Percentiles rank a stretch among this genome's conserved stretches.
Evolutionary conservation across 2,329 filamentous ascomycete genomes (phyloP).

Genomic region (Colletotrichum sp.): DNA sequence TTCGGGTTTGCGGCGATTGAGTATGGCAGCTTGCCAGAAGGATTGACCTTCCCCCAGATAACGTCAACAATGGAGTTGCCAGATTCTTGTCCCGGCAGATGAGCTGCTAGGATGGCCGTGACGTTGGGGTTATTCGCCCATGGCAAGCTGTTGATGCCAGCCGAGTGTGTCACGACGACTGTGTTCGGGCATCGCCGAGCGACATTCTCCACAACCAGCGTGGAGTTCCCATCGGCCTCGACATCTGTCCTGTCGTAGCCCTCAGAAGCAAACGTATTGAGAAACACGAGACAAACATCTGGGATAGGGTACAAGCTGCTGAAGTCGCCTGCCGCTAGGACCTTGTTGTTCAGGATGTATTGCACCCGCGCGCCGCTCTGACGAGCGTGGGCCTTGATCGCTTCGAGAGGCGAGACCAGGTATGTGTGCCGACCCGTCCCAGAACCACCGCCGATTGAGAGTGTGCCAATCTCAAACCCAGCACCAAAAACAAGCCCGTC

Average conservation of each 20-base stretch:
- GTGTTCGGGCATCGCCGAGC: conserved; percentile 57
- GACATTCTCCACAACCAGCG: conserved; percentile 60
- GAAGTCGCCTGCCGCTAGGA: conserved; percentile 54
- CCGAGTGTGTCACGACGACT: conserved; percentile 67
- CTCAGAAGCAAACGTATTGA: conserved; percentile 72
- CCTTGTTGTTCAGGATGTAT: conserved; percentile 45
- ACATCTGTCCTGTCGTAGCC: conserved; percentile 63
- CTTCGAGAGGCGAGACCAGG: conserved; percentile 67
- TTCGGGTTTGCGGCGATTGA: conserved; percentile 51
- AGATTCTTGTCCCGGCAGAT: conserved; percentile 76
- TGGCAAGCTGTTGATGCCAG: conserved; percentile 60
- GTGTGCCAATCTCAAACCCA: conserved; percentile 63
- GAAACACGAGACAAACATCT: conserved; percentile 71
- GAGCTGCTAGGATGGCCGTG: conserved; percentile 78
- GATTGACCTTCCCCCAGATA: conserved; percentile 63
- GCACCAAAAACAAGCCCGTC: conserved; percentile 28
- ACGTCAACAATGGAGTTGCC: conserved; percentile 78
- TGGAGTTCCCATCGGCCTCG: conserved; percentile 67
- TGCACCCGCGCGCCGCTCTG: conserved; percentile 57
- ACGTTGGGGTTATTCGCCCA: conserved; percentile 69
- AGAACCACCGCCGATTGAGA: conserved; percentile 73
- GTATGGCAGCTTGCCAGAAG: conserved; percentile 54
- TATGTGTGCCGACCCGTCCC: conserved; percentile 68
- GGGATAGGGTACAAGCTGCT: conserved; percentile 53
- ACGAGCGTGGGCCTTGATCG: conserved; percentile 64